A percentile compares a stretch with the other conserved stretches of the same genome.
Conservation (phyloP, 352 stramenopile species). For the Globisporangium sylvaticum region DNA sequence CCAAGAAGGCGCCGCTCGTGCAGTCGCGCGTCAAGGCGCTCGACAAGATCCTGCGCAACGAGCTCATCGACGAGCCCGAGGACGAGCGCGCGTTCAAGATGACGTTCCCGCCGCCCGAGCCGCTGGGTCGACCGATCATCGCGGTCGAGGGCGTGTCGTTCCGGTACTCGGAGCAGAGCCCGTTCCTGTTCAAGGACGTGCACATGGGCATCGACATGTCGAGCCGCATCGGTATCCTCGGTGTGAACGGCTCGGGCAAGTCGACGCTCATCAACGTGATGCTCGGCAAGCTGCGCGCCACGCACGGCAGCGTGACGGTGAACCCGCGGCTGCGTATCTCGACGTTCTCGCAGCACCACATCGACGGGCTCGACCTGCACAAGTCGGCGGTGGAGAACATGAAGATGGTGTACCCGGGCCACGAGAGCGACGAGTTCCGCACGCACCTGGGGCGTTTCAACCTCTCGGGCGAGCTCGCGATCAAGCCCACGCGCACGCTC, state of each 20-base stretch:
- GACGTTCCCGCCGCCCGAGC: constrained; percentile 93
- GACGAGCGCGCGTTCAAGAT: constrained; percentile 94
- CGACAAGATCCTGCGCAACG: constrained; percentile 83
- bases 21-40: constrained; percentile 95
- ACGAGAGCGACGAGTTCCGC: constrained; percentile 88
- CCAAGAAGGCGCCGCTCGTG: constrained; percentile 93
- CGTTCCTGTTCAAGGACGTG: constrained; percentile 81
- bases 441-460: constrained; percentile 95
- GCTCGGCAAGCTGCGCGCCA: constrained; percentile 91
- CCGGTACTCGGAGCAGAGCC: constrained; percentile 53
- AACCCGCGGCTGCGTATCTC: constrained; percentile 92
- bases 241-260: constrained; percentile 93
- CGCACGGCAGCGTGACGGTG: constrained; percentile 81
- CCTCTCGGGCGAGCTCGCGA: constrained; percentile 92
- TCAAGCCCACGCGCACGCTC: constrained; percentile 93
- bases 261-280: constrained; percentile 97
- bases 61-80: constrained; percentile 90
- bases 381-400: constrained; percentile 89
- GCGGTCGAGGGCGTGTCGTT: constrained; percentile 89
- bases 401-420: constrained; percentile 87
- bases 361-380: constrained; percentile 93
- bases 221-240: constrained; percentile 91
- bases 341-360: constrained; percentile 96
- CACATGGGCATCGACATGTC: constrained; percentile 97
- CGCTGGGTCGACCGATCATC: constrained; percentile 94